Percentiles rank a stretch among this genome's conserved stretches.
Evolutionary conservation across 1,139 yeast species (phyloP).

Genomic region (Diutina siamensis): DNA sequence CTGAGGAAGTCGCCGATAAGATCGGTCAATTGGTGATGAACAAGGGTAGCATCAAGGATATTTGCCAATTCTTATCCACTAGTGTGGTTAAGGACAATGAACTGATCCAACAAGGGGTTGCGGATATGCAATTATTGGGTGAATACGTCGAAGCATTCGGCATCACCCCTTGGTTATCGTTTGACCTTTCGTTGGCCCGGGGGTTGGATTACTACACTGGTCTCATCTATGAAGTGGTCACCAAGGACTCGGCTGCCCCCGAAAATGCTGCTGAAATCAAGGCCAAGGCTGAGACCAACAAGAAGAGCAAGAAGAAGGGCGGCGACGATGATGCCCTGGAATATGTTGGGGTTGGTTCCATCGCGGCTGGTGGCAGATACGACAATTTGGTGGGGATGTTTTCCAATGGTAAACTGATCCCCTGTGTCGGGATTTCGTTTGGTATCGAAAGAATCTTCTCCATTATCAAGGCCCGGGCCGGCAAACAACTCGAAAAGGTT

Average conservation of each 20-base stretch:
- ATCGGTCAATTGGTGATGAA: conserved; percentile 87
- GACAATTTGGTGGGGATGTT: conserved; percentile 96
- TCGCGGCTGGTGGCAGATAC: conserved; percentile 98
- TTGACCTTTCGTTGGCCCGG: conserved; percentile 90
- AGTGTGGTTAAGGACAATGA: conserved; percentile 51
- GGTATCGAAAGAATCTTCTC: conserved; percentile 95
- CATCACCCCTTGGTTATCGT: conserved; percentile 42
- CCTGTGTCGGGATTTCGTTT: conserved; percentile 94
- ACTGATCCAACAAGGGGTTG: conserved; percentile 69
- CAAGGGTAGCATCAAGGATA: conserved; percentile 65
- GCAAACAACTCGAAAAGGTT: conserved; percentile 41
- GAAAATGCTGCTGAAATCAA: conserved; percentile 38
- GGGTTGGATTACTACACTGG: conserved; percentile 98
- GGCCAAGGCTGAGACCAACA: conserved; percentile 30
- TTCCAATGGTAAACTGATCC: conserved; percentile 83
- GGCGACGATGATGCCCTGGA: conserved; percentile 89
- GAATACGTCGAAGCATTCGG: conserved; percentile 75
- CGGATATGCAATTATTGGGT: conserved; percentile 66
- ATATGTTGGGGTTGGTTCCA: conserved; percentile 95
- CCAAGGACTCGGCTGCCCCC: conserved; percentile 92
- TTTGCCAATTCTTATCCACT: conserved; percentile 41
- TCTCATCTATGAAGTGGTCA: conserved; percentile 89
- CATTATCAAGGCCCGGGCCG: conserved; percentile 65
- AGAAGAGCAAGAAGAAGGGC: conserved; percentile 9
- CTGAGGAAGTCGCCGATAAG: conserved; percentile 83